These are phyloP conservation scores for Exserohilum rostratum DNA, from an alignment of 2,329 filamentous ascomycete genomes.

Conservation along the genomic window DNA sequence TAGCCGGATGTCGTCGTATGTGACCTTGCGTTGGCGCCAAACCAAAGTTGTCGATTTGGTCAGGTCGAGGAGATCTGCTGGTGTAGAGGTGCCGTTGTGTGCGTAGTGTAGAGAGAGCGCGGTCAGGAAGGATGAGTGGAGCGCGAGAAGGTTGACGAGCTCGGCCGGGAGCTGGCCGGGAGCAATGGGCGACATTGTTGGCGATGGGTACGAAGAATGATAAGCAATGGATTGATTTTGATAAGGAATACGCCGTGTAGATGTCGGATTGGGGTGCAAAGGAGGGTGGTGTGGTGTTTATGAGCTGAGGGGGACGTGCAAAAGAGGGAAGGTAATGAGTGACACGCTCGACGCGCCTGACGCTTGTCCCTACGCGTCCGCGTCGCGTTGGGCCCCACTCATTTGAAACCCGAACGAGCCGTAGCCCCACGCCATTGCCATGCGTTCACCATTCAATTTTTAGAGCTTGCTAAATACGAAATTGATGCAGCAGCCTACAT, in stretches of 20 bases:
- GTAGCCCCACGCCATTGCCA: constrained; percentile 13
- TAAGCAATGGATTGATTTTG: constrained; percentile 28
- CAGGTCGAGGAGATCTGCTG: constrained; percentile 51
- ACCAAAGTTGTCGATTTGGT: constrained; percentile 50
- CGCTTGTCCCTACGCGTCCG: constrained; percentile 27
- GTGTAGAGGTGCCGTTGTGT: constrained; percentile 54
- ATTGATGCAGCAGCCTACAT: too few relatives aligned
- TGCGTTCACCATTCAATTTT: constrained; percentile 9
- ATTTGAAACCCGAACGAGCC: constrained; percentile 23
- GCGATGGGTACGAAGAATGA: constrained; percentile 26
- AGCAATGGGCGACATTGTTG: constrained; percentile 39
- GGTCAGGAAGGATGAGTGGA: constrained; percentile 57
- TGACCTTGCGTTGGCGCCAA: constrained; percentile 56
- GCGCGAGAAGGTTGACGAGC: constrained; percentile 51
- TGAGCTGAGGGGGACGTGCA: constrained; percentile 35
- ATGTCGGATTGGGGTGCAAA: constrained; percentile 10
- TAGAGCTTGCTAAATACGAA: neutral
- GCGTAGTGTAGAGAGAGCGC: constrained; percentile 58
- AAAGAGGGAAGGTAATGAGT: constrained; percentile 30
- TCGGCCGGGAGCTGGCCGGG: constrained; percentile 48
- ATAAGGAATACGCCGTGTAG: constrained; percentile 22
- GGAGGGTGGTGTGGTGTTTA: constrained; percentile 28
- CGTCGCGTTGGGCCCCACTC: constrained; percentile 33
- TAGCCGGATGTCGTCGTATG: constrained; percentile 53
- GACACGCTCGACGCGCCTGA: constrained; percentile 21